These are phyloP conservation scores for Fistulifera solaris DNA, from an alignment of 108 stramenopile species.

Conservation along the genomic window DNA sequence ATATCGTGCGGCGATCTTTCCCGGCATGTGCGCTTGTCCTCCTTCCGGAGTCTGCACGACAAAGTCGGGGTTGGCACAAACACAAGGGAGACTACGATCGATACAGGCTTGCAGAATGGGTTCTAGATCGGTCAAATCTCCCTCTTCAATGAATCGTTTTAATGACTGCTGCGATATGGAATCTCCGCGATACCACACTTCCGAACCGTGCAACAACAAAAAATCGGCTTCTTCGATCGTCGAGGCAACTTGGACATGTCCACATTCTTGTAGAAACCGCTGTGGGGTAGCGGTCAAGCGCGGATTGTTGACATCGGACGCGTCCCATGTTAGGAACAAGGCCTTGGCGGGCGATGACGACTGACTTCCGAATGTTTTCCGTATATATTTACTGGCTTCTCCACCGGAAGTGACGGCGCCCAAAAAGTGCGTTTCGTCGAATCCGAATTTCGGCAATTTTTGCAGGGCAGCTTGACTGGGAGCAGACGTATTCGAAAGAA, in stretches of 20 bases:
- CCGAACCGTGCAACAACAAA: conserved; percentile 49
- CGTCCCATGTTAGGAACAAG: conserved; percentile 55
- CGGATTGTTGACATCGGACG: conserved; percentile 12
- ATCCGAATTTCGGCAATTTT: conserved; percentile 58
- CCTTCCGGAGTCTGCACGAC: conserved; percentile 27
- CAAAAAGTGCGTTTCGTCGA: conserved; percentile 40
- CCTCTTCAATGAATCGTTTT: background rate
- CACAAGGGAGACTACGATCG: conserved; percentile 44
- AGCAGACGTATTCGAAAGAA: conserved; percentile 77
- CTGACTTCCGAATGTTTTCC: conserved; percentile 19
- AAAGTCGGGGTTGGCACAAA: conserved; percentile 79
- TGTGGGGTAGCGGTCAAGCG: conserved; percentile 20
- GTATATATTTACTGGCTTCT: conserved; percentile 38
- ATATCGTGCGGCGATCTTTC: conserved; percentile 57
- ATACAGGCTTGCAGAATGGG: conserved; percentile 33
- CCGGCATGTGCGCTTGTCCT: conserved; percentile 66
- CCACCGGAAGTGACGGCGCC: conserved; percentile 81
- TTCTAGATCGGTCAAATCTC: conserved; percentile 11
- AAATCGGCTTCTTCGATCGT: conserved; percentile 61
- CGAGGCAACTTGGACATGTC: conserved; percentile 29
- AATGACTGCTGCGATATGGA: no score
- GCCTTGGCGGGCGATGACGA: conserved; percentile 19
- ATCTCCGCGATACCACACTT: conserved; percentile 16
- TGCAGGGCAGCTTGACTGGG: conserved; percentile 32
- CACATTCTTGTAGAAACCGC: conserved; percentile 38